These are phyloP conservation scores for Auricularia auricula-judae DNA, from an alignment of 768 basidiomycete genomes.

Conservation along the genomic window DNA sequence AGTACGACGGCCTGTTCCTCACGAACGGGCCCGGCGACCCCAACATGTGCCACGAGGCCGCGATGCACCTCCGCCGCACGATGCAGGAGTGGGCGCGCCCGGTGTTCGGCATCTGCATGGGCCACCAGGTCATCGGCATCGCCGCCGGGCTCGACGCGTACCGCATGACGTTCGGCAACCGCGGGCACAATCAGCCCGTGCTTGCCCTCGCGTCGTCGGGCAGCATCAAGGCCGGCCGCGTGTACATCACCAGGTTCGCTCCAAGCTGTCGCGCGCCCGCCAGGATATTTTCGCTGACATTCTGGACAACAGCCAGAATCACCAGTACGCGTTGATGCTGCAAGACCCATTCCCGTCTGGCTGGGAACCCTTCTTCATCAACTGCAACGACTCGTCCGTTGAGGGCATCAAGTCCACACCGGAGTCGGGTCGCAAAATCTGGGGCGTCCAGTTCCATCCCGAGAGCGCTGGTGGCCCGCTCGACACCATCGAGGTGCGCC, in stretches of 20 bases:
- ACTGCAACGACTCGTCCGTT: constrained; percentile 97
- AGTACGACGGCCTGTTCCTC: constrained; percentile 91
- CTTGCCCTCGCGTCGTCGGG: constrained; percentile 88
- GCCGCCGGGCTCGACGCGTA: constrained; percentile 95
- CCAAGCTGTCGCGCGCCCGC: no score
- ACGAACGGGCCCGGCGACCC: constrained; percentile 97
- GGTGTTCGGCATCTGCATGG: constrained; percentile 98
- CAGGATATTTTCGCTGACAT: constrained; percentile 15
- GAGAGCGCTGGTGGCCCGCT: constrained; percentile 97
- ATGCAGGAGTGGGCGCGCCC: constrained; percentile 86
- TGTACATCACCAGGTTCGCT: constrained; percentile 74
- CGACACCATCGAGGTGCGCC: constrained; percentile 85
- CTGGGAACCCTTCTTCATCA: constrained; percentile 99
- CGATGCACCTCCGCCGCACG: constrained; percentile 66
- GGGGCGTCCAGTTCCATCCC: constrained; percentile 99
- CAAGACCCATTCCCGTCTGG: constrained; percentile 92
- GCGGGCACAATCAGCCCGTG: constrained; percentile 98
- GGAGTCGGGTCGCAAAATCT: constrained; percentile 81
- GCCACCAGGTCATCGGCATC: constrained; percentile 95
- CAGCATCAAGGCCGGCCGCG: constrained; percentile 88
- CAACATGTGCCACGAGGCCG: constrained; percentile 76
- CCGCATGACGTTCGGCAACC: constrained; percentile 98
- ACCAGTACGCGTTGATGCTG: constrained; percentile 92
- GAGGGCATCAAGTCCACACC: constrained; percentile 95
- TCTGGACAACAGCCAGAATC: constrained; percentile 56